A percentile compares a stretch with the other conserved stretches of the same genome.
These are phyloP conservation scores for Thielaviopsis punctulata DNA, from an alignment of 2,329 filamentous ascomycete species.

Conservation along the genomic window DNA sequence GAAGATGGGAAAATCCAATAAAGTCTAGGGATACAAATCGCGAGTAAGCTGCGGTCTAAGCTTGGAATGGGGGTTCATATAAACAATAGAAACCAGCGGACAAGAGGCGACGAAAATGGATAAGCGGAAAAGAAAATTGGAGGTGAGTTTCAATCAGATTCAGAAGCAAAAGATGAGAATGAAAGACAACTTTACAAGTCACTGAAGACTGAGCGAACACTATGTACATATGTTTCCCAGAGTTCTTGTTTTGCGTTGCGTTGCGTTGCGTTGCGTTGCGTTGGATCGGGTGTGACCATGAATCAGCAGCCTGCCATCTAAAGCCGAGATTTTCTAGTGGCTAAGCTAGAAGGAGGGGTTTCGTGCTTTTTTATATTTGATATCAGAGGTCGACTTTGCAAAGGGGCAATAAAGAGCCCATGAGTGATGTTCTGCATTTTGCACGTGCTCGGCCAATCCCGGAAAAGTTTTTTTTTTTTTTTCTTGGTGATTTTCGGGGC, in stretches of 20 bases:
- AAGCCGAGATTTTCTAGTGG: neutral
- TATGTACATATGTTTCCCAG: no score
- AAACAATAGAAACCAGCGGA: neutral
- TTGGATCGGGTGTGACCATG: neutral
- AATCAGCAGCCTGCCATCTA: neutral
- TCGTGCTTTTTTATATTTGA: neutral
- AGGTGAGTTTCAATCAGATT: neutral
- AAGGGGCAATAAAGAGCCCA: neutral
- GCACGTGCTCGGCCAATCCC: conserved; percentile 11
- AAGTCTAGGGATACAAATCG: no score
- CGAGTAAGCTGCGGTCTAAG: no score
- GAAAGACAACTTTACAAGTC: neutral
- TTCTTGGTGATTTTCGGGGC: neutral
- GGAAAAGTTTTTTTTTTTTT: conserved; percentile 1
- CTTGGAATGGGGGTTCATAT: no score
- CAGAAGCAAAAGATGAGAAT: neutral
- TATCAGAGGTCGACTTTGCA: neutral
- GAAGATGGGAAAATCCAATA: no score
- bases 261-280: neutral
- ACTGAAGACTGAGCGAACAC: neutral
- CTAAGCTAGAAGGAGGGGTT: neutral
- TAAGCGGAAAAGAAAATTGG: neutral
- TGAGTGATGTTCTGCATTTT: neutral
- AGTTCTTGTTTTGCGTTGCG: no score
- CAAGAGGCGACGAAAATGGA: neutral